These are phyloP conservation scores for Boletus rufocinnamomeus DNA, from an alignment of 768 basidiomycete genomes.

Conservation along the genomic window DNA sequence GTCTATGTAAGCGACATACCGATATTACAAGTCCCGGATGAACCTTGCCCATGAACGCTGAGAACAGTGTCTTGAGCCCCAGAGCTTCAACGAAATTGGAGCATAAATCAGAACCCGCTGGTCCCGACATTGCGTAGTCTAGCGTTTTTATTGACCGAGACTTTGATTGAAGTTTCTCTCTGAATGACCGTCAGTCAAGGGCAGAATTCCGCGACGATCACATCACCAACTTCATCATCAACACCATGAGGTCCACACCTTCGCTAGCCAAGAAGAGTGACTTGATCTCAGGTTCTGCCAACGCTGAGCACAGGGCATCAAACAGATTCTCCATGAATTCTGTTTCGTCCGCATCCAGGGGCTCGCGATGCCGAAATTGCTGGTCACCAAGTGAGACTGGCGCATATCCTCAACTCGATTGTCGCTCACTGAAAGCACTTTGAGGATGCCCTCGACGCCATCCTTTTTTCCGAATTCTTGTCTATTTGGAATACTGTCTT, in stretches of 20 bases:
- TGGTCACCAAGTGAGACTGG: conserved; percentile 34
- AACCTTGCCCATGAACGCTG: conserved; percentile 94
- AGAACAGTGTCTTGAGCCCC: conserved; percentile 89
- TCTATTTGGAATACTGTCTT: conserved; percentile 69
- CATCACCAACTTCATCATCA: conserved; percentile 89
- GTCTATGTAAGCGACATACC: conserved; percentile 12
- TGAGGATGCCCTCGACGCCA: conserved; percentile 76
- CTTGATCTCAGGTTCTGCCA: conserved; percentile 80
- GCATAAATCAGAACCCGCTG: conserved; percentile 67
- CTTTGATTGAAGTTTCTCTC: conserved; percentile 80
- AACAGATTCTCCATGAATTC: conserved; percentile 99
- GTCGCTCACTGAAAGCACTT: conserved; percentile 74
- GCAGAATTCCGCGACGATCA: neutral
- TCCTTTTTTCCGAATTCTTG: conserved; percentile 67
- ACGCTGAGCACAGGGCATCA: conserved; percentile 82
- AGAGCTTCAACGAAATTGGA: conserved; percentile 84
- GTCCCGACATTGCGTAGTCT: conserved; percentile 86
- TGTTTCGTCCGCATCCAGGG: conserved; percentile 82
- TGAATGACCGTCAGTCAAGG: conserved; percentile 32
- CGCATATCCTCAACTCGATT: conserved; percentile 3
- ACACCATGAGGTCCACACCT: conserved; percentile 95
- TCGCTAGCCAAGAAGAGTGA: conserved; percentile 83
- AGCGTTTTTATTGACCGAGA: conserved; percentile 88
- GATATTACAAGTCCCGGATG: conserved; percentile 11
- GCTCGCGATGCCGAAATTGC: conserved; percentile 89